Conservation (phyloP, 345 rosid species). For the Eucalyptus cladocalyx region DNA sequence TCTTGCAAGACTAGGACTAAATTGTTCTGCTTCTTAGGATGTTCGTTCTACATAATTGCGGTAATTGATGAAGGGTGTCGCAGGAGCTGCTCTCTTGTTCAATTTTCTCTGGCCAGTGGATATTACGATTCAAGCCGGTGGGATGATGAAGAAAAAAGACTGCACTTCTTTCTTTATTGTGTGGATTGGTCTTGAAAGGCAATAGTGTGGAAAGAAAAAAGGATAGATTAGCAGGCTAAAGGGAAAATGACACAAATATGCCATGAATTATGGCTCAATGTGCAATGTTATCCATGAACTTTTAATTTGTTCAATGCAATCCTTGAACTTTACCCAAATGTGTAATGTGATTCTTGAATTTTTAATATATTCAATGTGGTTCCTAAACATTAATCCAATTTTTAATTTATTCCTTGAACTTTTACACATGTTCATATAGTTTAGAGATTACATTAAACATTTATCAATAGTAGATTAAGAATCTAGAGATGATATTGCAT, state of each 20-base stretch:
- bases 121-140: neutral
- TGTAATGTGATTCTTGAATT: neutral
- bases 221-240: neutral
- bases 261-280: accelerated
- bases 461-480: neutral
- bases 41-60: neutral
- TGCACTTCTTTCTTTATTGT: neutral
- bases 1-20: neutral
- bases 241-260: neutral
- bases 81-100: neutral
- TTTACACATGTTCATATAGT: neutral
- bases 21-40: neutral
- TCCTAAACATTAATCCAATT: neutral
- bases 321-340: neutral
- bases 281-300: neutral
- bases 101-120: neutral
- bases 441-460: neutral
- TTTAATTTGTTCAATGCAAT: neutral
- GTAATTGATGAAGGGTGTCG: neutral
- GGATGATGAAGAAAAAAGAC: neutral
- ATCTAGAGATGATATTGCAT: neutral
- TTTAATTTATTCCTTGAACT: neutral
- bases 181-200: neutral
- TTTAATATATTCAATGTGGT: neutral
- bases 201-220: neutral